phyloP scores from a whole-genome alignment of 2,329 filamentous ascomycete genomes.

The Xylariales sp. region DNA sequence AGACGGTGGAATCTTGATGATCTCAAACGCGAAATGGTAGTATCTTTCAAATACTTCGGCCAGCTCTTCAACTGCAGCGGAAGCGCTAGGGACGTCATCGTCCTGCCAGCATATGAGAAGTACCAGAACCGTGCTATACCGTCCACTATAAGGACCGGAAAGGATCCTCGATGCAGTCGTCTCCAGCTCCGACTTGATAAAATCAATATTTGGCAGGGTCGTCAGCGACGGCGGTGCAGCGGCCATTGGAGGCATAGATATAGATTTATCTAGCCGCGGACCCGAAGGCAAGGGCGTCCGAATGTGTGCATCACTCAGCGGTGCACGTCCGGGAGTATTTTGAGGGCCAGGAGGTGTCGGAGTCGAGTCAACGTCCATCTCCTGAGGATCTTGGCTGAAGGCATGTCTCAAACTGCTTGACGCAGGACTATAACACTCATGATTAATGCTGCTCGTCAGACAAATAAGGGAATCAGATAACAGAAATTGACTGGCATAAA shows the following conservation, averaged over 20 bases:
- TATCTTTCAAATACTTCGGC: conserved; percentile 45
- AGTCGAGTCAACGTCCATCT: conserved; percentile 51
- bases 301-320: conserved; percentile 43
- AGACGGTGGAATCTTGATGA: conserved; percentile 44
- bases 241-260: conserved; percentile 29
- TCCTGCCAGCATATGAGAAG: conserved; percentile 55
- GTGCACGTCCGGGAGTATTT: conserved; percentile 28
- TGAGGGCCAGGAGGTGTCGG: conserved; percentile 24
- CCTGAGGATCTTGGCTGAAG: conserved; percentile 42
- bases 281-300: conserved; percentile 54
- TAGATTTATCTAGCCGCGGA: conserved; percentile 47
- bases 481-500: too few species aligned
- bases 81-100: conserved; percentile 40
- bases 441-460: too few species aligned
- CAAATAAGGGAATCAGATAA: too few species aligned
- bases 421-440: too few species aligned
- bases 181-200: conserved; percentile 49
- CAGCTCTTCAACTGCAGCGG: conserved; percentile 41
- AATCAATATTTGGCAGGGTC: conserved; percentile 43
- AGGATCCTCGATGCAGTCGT: conserved; percentile 44
- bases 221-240: conserved; percentile 19
- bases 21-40: conserved; percentile 47
- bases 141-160: conserved; percentile 44
- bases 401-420: conserved; percentile 32
- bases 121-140: conserved; percentile 48